Evolutionary conservation across 78 protist species (phyloP), one percentile per base, ranked within the genome.

Genomic region (Protostelium mycophagum): DNA sequence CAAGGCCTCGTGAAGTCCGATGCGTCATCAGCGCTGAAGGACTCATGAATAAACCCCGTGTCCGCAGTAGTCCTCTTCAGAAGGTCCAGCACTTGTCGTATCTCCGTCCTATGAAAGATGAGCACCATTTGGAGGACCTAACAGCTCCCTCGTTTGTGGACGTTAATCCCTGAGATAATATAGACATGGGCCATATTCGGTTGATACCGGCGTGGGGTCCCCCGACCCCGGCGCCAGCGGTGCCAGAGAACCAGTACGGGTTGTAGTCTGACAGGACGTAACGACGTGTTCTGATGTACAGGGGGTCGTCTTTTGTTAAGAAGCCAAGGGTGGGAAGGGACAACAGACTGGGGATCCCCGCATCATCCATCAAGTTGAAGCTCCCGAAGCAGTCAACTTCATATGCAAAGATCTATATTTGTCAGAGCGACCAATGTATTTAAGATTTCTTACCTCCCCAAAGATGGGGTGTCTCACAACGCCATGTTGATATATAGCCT

Each of bases 351-450:
- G 95, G 95, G 28, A 90, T 35, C 37, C 91, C 88, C 1, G 95
- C 95, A 28, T 93, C 95, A 83, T 93, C 95, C 89, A 88, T 91
- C 28, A 85, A 83, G 37, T 63, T 5, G 85, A 35, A 38, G 37
- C 34, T 38, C 38, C 93, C 95, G 23, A 51, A 87, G 25, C 95
- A 93, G 86, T 93, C 95, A 31, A 90, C 88, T 35, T 93, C 95
- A 38, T 90, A 93, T 31, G 95, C 91, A 38, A 31, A 90, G 0
- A 93, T n/a, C 35, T 37, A 23, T 28, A n/a, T n/a, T n/a, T n/a
- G n/a, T n/a, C n/a, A n/a, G n/a, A n/a, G n/a, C n/a, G n/a, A n/a
- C n/a, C n/a, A n/a, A n/a, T n/a, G n/a, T n/a, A n/a, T n/a, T n/a
- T n/a, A 35, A 28, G 63, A 35, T 37, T 25, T 16, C 73, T 51